Conservation (phyloP, 2,329 filamentous ascomycete species). For the Diaporthe sp. region DNA sequence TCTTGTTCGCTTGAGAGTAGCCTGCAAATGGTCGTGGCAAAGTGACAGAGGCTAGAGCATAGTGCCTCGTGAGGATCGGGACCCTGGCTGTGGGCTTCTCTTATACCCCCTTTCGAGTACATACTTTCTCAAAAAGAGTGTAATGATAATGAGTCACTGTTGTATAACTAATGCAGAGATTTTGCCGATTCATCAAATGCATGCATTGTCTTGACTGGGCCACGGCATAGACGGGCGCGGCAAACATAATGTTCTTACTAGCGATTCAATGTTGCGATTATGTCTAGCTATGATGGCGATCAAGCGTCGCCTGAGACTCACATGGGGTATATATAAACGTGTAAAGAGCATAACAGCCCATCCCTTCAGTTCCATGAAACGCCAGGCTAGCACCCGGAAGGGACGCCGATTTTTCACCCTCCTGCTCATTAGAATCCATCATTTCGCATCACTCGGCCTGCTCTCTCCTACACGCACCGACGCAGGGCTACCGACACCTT, state of each 20-base stretch:
- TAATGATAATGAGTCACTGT: constrained; percentile 39
- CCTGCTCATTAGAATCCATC: not conserved
- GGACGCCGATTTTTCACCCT: not conserved
- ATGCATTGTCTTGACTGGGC: not conserved
- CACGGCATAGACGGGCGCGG: not conserved
- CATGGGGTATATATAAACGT: constrained; percentile 24
- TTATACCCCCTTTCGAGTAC: constrained; percentile 36
- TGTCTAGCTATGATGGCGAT: not conserved
- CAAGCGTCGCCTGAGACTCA: constrained; percentile 16
- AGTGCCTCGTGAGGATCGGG: not conserved
- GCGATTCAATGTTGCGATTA: constrained; percentile 13
- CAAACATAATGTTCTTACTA: not conserved
- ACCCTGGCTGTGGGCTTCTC: not conserved
- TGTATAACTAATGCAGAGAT: not conserved
- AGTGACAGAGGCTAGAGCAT: not conserved
- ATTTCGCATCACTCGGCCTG: not conserved
- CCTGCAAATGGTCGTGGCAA: not conserved
- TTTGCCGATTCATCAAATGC: not conserved
- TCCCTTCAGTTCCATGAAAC: not conserved
- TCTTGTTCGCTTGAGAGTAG: constrained; percentile 76
- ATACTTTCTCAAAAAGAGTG: constrained; percentile 33
- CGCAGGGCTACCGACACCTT: not conserved
- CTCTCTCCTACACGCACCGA: not conserved
- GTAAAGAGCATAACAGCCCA: not conserved
- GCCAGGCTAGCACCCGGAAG: not conserved